Evolutionary conservation across 2,329 filamentous ascomycete species (phyloP).

Genomic region (Diaporthe batatas): DNA sequence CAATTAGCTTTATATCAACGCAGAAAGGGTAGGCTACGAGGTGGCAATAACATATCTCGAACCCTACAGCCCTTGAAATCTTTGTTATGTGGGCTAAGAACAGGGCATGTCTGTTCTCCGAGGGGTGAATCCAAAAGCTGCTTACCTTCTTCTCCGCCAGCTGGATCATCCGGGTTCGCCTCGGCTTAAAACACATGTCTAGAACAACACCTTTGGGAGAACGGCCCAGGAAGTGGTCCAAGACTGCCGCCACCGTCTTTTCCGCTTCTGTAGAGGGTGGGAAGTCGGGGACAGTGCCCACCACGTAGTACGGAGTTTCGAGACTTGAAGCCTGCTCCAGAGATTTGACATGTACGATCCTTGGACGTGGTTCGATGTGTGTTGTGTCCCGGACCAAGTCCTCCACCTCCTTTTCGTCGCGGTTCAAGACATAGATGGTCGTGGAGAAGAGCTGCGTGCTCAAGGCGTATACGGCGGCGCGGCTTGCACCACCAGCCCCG

Average conservation of each 20-base stretch:
- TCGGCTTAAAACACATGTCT: slow-evolving; percentile 59
- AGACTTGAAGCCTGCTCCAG: slow-evolving; percentile 47
- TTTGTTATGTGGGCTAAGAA: too few relatives aligned
- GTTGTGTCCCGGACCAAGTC: slow-evolving; percentile 48
- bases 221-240: slow-evolving; percentile 49
- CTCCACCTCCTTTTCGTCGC: slow-evolving; percentile 49
- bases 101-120: too few relatives aligned
- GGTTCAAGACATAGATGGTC: slow-evolving; percentile 54
- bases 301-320: slow-evolving; percentile 51
- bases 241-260: slow-evolving; percentile 45
- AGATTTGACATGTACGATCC: slow-evolving; percentile 50
- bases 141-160: slow-evolving; percentile 45
- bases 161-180: slow-evolving; percentile 54
- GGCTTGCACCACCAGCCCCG: slow-evolving; percentile 57
- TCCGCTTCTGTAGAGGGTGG: slow-evolving; percentile 50
- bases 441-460: slow-evolving; percentile 47
- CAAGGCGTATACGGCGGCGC: slow-evolving; percentile 56
- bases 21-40: too few relatives aligned
- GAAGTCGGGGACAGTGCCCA: slow-evolving; percentile 56
- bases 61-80: too few relatives aligned
- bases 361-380: slow-evolving; percentile 42
- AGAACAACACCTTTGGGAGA: slow-evolving; percentile 52
- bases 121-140: too few relatives aligned
- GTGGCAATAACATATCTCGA: too few relatives aligned
- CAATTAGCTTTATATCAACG: too few relatives aligned